Base-by-base conservation (phyloP, 345 rosid species). In the Clausena lansium region DNA sequence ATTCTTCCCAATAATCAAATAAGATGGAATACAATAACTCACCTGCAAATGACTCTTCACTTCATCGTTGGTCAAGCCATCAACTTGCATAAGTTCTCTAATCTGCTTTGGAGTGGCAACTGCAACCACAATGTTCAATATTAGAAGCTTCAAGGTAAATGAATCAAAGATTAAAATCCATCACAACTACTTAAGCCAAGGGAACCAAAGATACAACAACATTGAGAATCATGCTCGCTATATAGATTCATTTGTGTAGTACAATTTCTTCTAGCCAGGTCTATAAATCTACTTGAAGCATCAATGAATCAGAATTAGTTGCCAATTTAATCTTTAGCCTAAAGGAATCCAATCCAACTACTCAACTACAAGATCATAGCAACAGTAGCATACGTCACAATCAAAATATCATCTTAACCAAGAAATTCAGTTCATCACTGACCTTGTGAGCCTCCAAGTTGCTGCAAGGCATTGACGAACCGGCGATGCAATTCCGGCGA, bases 21-120 rank as follows among this genome's bases (percentile, higher is more conserved):
- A 24, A 64, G 20, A 57, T 27, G 10, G 35, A 52, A 64, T 54
- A 38, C 36, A 59, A 39, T 50, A 77, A 83, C 80, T 78, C 68
- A 93, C 99, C 86, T 97, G 99, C 86, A 94, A 82, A 89, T 97
- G 99, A 77, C 99, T 94, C 87, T 97, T 97, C 24, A 97, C 98
- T 90, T 97, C 99, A 82, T 94, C 98, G 55, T 97, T 97, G 35
- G 98, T 97, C 83, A 97, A 85, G 71, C 98, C 97, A 83, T 93
- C 92, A 47, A 93, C 98, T 84, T 89, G 90, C 99, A 97, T 97
- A 57, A 91, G 95, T 76, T 97, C 97, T 83, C 94, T 86, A 36
- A 97, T 97, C 87, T 94, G 98, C 87, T 97, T 97, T 7, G 99
- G 98, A 67, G 99, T 97, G 63, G 98, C 98, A 61, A 84, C 99